A percentile compares a stretch with the other conserved stretches of the same genome.
Evolutionary conservation across 139 green algal genomes (phyloP).

Genomic region (Volvox africanus): DNA sequence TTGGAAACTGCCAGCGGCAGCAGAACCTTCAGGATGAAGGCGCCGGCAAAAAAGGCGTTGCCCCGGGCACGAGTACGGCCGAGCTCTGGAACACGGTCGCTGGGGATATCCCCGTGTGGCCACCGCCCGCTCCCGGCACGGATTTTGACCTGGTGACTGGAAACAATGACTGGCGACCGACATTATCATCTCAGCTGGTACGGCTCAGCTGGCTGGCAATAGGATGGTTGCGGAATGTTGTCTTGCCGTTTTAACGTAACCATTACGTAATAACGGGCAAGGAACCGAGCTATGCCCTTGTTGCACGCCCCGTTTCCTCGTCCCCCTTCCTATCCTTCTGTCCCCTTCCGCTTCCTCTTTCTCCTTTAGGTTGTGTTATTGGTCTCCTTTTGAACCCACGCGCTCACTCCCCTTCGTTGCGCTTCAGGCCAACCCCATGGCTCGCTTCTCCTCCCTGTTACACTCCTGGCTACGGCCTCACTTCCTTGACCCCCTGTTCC

Average conservation of each 20-base stretch:
- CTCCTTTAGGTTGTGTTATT: too few relatives aligned
- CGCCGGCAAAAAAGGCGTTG: background rate
- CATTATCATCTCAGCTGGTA: background rate
- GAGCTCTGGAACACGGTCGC: background rate
- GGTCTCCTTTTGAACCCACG: too few relatives aligned
- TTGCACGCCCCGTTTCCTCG: too few relatives aligned
- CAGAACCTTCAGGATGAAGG: background rate
- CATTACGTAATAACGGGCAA: too few relatives aligned
- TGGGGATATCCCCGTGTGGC: background rate
- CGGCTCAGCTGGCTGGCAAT: too few relatives aligned
- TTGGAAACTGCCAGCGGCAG: background rate
- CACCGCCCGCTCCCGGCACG: background rate
- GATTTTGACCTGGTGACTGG: background rate
- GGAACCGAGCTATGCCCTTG: too few relatives aligned
- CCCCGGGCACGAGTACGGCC: background rate
- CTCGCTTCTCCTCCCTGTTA: background rate
- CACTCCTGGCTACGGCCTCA: slow-evolving; percentile 40
- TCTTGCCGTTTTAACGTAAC: too few relatives aligned
- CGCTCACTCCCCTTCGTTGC: too few relatives aligned
- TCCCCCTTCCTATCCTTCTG: too few relatives aligned
- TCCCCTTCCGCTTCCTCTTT: too few relatives aligned
- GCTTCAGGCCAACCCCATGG: slow-evolving; percentile 1
- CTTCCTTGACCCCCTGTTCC: slow-evolving; percentile 33
- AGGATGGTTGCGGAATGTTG: too few relatives aligned
- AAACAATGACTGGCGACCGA: background rate